phyloP scores from a whole-genome alignment of 208 protist genomes.

The Trypanosoma cruzi region DNA sequence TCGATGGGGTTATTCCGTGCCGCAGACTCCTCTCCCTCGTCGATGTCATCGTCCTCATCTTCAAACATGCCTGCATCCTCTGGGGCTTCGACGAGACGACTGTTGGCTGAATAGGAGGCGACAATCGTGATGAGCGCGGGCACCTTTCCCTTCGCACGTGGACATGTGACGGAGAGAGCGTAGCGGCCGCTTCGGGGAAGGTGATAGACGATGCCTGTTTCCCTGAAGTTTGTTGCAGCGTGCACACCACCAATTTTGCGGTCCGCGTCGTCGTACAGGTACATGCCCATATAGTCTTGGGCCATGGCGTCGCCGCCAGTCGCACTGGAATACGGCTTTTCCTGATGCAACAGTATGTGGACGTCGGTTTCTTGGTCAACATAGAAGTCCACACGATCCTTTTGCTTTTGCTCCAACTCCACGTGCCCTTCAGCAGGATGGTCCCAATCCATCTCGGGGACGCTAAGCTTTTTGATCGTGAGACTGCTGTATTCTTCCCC shows the following conservation, averaged over 20 bases:
- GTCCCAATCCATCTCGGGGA: slow-evolving; percentile 34
- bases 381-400: slow-evolving; percentile 39
- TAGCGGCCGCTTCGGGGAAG: slow-evolving; percentile 36
- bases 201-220: slow-evolving; percentile 26
- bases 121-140: slow-evolving; percentile 38
- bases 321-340: slow-evolving; percentile 25
- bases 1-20: slow-evolving; percentile 46
- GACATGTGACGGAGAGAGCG: slow-evolving; percentile 37
- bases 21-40: slow-evolving; percentile 55
- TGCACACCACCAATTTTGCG: slow-evolving; percentile 37
- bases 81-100: slow-evolving; percentile 40
- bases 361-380: slow-evolving; percentile 28
- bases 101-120: slow-evolving; percentile 19
- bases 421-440: slow-evolving; percentile 19
- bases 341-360: slow-evolving; percentile 35
- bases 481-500: slow-evolving; percentile 18
- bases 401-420: slow-evolving; percentile 26
- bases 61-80: slow-evolving; percentile 45
- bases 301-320: slow-evolving; percentile 36
- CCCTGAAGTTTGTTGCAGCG: slow-evolving; percentile 37
- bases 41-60: slow-evolving; percentile 55
- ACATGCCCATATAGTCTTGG: slow-evolving; percentile 36
- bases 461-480: slow-evolving; percentile 18
- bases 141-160: slow-evolving; percentile 21
- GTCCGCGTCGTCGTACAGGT: slow-evolving; percentile 41